Evolutionary conservation across 768 basidiomycete species (phyloP).

Genomic region (Russula earlei): DNA sequence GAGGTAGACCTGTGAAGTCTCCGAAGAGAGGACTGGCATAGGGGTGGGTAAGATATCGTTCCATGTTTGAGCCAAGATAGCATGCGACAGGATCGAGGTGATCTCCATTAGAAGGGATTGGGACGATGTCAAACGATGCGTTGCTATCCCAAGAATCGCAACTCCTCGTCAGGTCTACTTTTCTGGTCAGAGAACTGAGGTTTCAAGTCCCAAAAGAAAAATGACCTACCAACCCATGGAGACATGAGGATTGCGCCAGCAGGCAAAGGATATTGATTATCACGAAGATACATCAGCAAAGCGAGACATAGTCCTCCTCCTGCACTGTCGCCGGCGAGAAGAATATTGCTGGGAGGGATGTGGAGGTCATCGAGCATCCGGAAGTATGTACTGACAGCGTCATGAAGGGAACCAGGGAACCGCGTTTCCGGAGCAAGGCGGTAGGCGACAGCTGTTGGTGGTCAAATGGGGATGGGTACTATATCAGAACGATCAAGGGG

Average conservation of each 20-base stretch:
- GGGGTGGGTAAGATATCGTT: conserved; percentile 86
- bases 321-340: conserved; percentile 86
- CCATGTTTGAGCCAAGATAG: conserved; percentile 76
- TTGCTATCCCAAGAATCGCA: conserved; percentile 98
- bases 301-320: conserved; percentile 85
- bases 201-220: background rate
- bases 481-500: background rate
- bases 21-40: conserved; percentile 96
- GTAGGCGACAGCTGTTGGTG: conserved; percentile 72
- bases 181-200: conserved; percentile 2
- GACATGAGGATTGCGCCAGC: conserved; percentile 83
- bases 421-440: conserved; percentile 91
- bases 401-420: conserved; percentile 84
- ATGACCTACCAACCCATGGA: conserved; percentile 83
- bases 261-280: conserved; percentile 77
- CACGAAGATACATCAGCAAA: conserved; percentile 88
- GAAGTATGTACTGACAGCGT: conserved; percentile 81
- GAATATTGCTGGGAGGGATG: conserved; percentile 85
- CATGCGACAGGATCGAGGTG: conserved; percentile 92
- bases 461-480: background rate
- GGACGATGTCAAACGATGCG: conserved; percentile 74
- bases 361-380: conserved; percentile 79
- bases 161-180: conserved; percentile 83
- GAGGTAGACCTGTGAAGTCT: conserved; percentile 76
- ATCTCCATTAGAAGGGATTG: conserved; percentile 59